A percentile compares a stretch with the other conserved stretches of the same genome.
Evolutionary conservation across 2,329 filamentous ascomycete genomes (phyloP).

Genomic region (Diaporthe citriasiana): DNA sequence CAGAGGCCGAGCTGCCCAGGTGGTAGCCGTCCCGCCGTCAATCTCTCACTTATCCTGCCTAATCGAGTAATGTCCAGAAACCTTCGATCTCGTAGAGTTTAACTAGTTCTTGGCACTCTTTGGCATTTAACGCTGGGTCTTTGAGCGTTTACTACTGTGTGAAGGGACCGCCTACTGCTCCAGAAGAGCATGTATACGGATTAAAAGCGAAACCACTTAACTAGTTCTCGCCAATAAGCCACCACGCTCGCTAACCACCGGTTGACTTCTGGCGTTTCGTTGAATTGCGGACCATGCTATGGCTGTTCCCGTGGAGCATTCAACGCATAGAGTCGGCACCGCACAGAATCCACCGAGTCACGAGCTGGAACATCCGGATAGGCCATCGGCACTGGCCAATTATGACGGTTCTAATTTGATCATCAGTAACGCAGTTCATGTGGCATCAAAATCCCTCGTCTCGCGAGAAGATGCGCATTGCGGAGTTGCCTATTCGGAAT

Average conservation of each 20-base stretch:
- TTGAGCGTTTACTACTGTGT: no score
- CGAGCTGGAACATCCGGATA: not conserved
- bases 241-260: not conserved
- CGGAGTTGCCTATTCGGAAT: constrained; percentile 6
- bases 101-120: no score
- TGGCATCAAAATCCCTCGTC: not conserved
- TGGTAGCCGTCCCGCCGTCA: constrained; percentile 16
- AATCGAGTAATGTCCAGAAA: not conserved
- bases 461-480: not conserved
- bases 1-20: constrained; percentile 20
- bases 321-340: not conserved
- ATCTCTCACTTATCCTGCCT: constrained; percentile 16
- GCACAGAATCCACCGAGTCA: not conserved
- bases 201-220: no score
- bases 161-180: no score
- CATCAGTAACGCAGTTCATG: not conserved
- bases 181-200: no score
- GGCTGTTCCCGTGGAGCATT: no score
- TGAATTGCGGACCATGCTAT: not conserved
- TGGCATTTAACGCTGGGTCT: no score
- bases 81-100: not conserved
- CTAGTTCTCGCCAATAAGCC: not conserved
- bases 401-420: no score
- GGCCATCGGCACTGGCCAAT: not conserved
- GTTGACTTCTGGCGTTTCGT: not conserved